These are phyloP conservation scores for Salix caprea DNA, from an alignment of 345 rosid species.

Conservation along the genomic window DNA sequence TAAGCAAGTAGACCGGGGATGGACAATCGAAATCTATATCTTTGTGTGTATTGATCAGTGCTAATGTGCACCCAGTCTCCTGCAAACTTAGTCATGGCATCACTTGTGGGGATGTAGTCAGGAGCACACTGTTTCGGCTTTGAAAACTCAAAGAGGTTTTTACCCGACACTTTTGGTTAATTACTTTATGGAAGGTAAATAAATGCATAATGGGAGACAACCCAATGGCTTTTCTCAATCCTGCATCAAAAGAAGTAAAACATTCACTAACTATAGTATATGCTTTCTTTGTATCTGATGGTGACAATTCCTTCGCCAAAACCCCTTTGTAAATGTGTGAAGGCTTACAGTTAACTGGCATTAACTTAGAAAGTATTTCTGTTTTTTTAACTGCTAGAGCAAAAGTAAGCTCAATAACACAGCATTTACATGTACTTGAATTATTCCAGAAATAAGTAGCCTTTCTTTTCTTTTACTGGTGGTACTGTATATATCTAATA, in stretches of 20 bases:
- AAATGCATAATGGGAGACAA: slow-evolving; percentile 1
- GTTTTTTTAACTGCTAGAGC: not conserved
- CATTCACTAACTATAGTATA: not conserved
- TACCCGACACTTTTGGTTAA: not conserved
- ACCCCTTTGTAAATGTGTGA: not conserved
- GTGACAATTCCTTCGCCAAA: not conserved
- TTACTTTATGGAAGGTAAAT: not conserved
- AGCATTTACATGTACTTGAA: not conserved
- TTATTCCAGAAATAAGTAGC: not conserved
- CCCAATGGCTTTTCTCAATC: not conserved
- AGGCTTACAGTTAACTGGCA: not conserved
- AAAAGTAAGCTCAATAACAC: not conserved
- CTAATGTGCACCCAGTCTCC: not conserved
- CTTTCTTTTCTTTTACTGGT: not conserved
- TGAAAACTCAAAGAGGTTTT: not conserved
- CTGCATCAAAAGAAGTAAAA: not conserved
- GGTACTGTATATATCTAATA: not conserved
- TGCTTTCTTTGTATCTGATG: not conserved
- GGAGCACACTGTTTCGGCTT: too few species aligned
- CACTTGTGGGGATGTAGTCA: too few species aligned
- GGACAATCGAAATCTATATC: not conserved
- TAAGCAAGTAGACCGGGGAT: not conserved
- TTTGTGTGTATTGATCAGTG: not conserved
- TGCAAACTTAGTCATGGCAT: not conserved
- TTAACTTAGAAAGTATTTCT: not conserved